phyloP scores from a whole-genome alignment of 225 moss, liverwort and hornwort species.

The Anthoceros angustus region DNA sequence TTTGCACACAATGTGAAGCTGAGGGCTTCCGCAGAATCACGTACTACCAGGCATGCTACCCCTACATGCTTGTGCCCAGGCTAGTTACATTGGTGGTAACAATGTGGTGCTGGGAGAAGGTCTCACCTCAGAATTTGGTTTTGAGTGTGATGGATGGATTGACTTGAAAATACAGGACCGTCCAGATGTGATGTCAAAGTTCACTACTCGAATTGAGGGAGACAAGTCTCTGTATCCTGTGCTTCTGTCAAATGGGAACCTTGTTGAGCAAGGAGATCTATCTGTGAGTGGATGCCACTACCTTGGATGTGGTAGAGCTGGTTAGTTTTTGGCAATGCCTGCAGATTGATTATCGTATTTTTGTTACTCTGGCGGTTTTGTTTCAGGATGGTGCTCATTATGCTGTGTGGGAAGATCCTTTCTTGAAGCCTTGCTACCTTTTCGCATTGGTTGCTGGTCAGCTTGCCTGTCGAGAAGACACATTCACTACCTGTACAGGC shows the following conservation, averaged over 20 bases:
- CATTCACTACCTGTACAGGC: constrained; percentile 68
- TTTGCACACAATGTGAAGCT: constrained; percentile 96
- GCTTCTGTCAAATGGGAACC: constrained; percentile 74
- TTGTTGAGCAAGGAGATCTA: constrained; percentile 60
- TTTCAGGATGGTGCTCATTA: constrained; percentile 61
- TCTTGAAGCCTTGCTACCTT: constrained; percentile 78
- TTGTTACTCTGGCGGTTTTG: not conserved
- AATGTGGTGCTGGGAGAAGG: no score
- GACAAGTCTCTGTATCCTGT: constrained; percentile 73
- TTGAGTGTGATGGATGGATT: not conserved
- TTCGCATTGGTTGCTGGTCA: constrained; percentile 91
- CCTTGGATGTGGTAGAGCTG: not conserved
- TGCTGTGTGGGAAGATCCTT: constrained; percentile 93
- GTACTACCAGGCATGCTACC: constrained; percentile 45
- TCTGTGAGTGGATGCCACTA: constrained; percentile 20
- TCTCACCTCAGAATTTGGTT: not conserved
- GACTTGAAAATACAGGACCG: constrained; percentile 44
- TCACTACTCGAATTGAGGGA: constrained; percentile 76
- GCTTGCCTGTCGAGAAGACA: constrained; percentile 69
- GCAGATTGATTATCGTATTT: not conserved
- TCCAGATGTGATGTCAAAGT: constrained; percentile 95
- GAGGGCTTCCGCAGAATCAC: constrained; percentile 96
- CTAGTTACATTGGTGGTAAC: not conserved
- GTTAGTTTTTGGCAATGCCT: not conserved
- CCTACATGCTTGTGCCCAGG: not conserved